Conservation (phyloP, 495 filamentous ascomycete genomes). For the Tuber melanosporum region DNA sequence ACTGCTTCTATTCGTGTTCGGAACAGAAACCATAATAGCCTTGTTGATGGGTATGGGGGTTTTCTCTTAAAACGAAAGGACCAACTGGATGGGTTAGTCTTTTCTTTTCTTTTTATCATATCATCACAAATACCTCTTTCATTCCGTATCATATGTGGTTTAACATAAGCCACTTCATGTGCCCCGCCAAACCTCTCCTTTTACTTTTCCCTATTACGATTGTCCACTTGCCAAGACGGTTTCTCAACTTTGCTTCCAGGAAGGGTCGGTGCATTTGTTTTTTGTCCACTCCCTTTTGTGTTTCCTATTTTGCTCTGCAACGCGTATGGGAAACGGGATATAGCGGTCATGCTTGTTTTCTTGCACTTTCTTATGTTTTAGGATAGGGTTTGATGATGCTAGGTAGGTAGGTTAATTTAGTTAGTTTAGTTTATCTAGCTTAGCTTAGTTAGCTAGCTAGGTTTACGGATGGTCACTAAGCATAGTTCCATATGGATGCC, state of each 20-base stretch:
- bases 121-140: background rate
- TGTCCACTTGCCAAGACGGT: background rate
- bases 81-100: background rate
- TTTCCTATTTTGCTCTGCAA: background rate
- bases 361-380: background rate
- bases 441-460: background rate
- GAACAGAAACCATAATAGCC: background rate
- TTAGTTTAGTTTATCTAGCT: background rate
- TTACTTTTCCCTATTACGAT: background rate
- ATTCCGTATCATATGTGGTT: background rate
- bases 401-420: background rate
- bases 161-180: background rate
- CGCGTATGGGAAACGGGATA: background rate
- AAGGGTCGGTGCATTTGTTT: background rate
- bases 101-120: background rate
- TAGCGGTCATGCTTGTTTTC: background rate
- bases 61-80: background rate
- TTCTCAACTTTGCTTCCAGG: background rate
- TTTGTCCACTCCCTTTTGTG: background rate
- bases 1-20: background rate
- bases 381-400: background rate
- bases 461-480: background rate
- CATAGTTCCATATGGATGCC: background rate
- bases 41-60: background rate
- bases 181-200: background rate